These are phyloP conservation scores for Aspergillus panamensis DNA, from an alignment of 495 filamentous ascomycete species.

Conservation along the genomic window DNA sequence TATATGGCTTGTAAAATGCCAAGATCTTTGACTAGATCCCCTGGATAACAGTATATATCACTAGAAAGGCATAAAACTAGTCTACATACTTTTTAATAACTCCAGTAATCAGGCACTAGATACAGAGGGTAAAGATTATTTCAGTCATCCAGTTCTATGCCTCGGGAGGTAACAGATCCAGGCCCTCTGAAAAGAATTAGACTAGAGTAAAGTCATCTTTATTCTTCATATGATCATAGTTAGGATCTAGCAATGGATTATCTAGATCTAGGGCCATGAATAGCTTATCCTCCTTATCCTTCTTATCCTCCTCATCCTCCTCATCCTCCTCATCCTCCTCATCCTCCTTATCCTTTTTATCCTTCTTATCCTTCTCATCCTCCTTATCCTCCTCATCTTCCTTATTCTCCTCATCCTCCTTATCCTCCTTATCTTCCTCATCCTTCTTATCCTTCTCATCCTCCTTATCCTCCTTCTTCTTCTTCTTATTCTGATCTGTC, in stretches of 20 bases:
- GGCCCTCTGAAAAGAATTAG: not conserved
- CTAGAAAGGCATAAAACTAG: not conserved
- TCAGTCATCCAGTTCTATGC: not conserved
- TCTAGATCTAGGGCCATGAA: not conserved
- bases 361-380: no score
- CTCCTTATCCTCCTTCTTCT: not conserved
- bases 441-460: not conserved
- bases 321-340: no score
- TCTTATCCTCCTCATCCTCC: no score
- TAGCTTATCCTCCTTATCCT: no score
- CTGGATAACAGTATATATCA: not conserved
- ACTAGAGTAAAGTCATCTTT: not conserved
- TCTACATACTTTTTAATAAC: not conserved
- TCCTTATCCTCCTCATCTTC: no score
- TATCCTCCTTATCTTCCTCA: not conserved
- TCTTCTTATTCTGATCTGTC: not conserved
- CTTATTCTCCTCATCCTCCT: no score
- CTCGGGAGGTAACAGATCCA: not conserved
- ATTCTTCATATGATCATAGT: not conserved
- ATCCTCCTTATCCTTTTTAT: no score
- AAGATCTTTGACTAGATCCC: not conserved
- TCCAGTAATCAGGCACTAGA: not conserved
- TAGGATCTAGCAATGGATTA: not conserved
- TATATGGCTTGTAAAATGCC: not conserved
- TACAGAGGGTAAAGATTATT: not conserved